These are phyloP conservation scores for Beta corolliflora DNA, from an alignment of 179 eudicot species.

Conservation along the genomic window DNA sequence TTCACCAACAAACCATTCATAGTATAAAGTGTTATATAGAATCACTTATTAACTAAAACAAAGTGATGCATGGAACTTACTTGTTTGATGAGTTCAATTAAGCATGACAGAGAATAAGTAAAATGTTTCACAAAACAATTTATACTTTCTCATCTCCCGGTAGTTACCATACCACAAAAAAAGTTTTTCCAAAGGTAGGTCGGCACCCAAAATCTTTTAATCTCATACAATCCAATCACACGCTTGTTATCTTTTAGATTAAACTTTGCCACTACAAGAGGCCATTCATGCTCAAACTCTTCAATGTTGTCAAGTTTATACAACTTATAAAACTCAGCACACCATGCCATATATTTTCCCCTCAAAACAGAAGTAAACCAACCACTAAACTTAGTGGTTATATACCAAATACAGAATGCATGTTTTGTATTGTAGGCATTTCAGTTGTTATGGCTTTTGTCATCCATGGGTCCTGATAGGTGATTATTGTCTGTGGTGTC, in stretches of 20 bases:
- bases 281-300: slow-evolving; percentile 26
- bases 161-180: slow-evolving; percentile 25
- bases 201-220: slow-evolving; percentile 17
- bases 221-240: slow-evolving; percentile 11
- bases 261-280: slow-evolving; percentile 15
- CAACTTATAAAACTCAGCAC: slow-evolving; percentile 26
- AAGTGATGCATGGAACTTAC: too few relatives aligned
- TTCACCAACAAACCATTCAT: too few relatives aligned
- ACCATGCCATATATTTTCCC: slow-evolving; percentile 15
- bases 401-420: slow-evolving; percentile 30
- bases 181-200: slow-evolving; percentile 22
- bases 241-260: slow-evolving; percentile 19
- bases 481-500: background rate
- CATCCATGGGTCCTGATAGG: slow-evolving; percentile 31
- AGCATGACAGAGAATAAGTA: too few relatives aligned
- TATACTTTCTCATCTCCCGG: slow-evolving; percentile 18
- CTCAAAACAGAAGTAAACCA: slow-evolving; percentile 27
- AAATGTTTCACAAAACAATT: slow-evolving; percentile 17
- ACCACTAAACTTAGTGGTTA: slow-evolving; percentile 29
- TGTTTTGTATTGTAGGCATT: slow-evolving; percentile 23
- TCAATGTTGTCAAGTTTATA: slow-evolving; percentile 3
- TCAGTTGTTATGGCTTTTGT: slow-evolving; percentile 17
- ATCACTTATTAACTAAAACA: too few relatives aligned
- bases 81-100: too few relatives aligned
- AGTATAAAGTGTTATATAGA: too few relatives aligned